Evolutionary conservation across 2,329 filamentous ascomycete species (phyloP).

Genomic region (Arachnomyces sp.): DNA sequence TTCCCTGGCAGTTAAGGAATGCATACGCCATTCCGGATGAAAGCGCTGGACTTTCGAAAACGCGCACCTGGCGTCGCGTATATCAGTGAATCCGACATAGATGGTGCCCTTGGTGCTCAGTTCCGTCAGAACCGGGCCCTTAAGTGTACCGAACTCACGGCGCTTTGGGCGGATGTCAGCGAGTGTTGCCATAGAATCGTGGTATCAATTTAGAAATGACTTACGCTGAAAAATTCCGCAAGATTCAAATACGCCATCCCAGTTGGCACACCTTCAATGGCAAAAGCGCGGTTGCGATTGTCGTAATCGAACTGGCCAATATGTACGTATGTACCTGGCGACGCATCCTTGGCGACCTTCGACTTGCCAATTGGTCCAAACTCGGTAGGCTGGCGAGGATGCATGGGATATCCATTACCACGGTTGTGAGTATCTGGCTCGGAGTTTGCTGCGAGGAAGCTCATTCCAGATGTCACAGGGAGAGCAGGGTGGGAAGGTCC

Average conservation of each 20-base stretch:
- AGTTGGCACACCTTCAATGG: constrained; percentile 25
- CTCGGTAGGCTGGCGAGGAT: constrained; percentile 10
- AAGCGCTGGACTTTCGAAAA: constrained; percentile 39
- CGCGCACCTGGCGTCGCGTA: constrained; percentile 50
- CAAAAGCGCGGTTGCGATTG: constrained; percentile 23
- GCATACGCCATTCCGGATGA: constrained; percentile 40
- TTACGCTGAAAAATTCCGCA: constrained; percentile 32
- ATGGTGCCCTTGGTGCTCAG: constrained; percentile 35
- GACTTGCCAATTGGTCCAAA: constrained; percentile 20
- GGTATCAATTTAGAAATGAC: constrained; percentile 8
- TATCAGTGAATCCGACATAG: constrained; percentile 51
- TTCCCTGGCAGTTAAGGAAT: constrained; percentile 39
- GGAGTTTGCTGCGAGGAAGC: constrained; percentile 17
- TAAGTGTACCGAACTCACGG: constrained; percentile 29
- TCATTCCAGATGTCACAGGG: constrained; percentile 11
- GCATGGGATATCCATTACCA: constrained; percentile 6
- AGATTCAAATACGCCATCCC: constrained; percentile 27
- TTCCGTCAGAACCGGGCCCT: constrained; percentile 29
- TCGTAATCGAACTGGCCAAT: constrained; percentile 19
- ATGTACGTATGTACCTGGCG: constrained; percentile 10
- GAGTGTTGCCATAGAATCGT: constrained; percentile 1
- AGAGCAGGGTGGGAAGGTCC: constrained; percentile 8
- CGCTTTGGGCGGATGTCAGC: constrained; percentile 19
- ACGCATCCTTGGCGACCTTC: constrained; percentile 8
- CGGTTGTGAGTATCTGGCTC: constrained; percentile 12